Evolutionary conservation across 371 early-diverging fungal species (phyloP), one percentile per base, ranked within the genome.

Genomic region (Mortierella sp.): DNA sequence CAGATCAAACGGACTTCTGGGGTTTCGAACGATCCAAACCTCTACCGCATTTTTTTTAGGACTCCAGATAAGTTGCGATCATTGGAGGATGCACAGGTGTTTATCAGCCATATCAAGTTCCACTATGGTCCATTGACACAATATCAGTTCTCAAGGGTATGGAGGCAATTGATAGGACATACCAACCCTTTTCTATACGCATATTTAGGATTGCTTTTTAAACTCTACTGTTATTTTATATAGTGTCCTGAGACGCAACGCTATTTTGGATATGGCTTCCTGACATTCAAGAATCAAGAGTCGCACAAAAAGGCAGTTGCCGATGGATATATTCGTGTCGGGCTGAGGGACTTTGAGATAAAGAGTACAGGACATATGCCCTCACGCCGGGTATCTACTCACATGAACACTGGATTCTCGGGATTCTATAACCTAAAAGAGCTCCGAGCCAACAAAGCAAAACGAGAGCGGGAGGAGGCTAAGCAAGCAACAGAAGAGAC

Each of bases 141-240:
- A 37, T 80, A 80, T 35, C 81, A 80, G 47, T 80, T 80, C 35
- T 34, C 75, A 23, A 70, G 81, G 64, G 81, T 80, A 80, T 60
- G 57, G 10, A 47, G 28, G 8, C 15, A 28, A 40, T 13, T 23
- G 13, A 28, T 22, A 10, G 2, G 28, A 26, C 22, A 23, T 28
- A 1, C 28, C 34, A n/a, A 32, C 19, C 6, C 7, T 42, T n/a
- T 32, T 42, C 9, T 45, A 42, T 32, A n/a, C n/a, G n/a, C n/a
- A n/a, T n/a, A 35, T 37, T 42, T 45, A 37, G 45, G 23, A 0
- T n/a, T 40, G 2, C 32, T 34, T 13, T 12, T 35, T 23, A 15
- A 15, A 49, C n/a, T 35, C 29, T 23, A 31, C 60, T 59, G 1
- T 26, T 55, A 1, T 37, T 32, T n/a, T 31, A 40, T 49, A n/a